These are phyloP conservation scores for Golubevia pallescens DNA, from an alignment of 1,284 basidiomycete species.

Conservation along the genomic window DNA sequence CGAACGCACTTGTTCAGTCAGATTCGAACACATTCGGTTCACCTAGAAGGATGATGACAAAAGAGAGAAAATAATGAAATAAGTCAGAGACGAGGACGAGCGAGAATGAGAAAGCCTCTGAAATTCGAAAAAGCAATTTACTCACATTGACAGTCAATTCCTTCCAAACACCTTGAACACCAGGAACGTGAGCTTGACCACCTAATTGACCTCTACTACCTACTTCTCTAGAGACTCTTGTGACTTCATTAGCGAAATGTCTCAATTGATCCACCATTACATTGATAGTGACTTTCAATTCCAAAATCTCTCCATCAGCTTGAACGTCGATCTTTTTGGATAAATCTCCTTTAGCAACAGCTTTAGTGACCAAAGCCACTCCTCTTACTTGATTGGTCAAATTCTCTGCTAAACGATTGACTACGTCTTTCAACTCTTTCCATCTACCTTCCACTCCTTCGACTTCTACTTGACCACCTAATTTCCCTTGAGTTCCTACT, in stretches of 20 bases:
- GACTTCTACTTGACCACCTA: slow-evolving; percentile 63
- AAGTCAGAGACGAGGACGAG: not conserved
- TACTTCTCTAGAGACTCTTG: slow-evolving; percentile 76
- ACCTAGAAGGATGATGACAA: slow-evolving; percentile 68
- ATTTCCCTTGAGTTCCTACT: slow-evolving; percentile 74
- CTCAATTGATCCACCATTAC: slow-evolving; percentile 90
- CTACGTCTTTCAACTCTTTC: slow-evolving; percentile 65
- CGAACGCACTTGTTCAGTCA: slow-evolving; percentile 90
- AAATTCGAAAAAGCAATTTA: slow-evolving; percentile 5
- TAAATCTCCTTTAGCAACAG: slow-evolving; percentile 92
- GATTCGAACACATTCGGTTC: slow-evolving; percentile 88
- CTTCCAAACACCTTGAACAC: slow-evolving; percentile 64
- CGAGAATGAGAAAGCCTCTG: slow-evolving; percentile 2
- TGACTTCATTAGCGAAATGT: slow-evolving; percentile 92
- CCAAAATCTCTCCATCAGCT: slow-evolving; percentile 92
- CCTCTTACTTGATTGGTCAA: slow-evolving; percentile 92
- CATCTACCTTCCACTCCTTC: slow-evolving; percentile 64
- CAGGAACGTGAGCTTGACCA: slow-evolving; percentile 63
- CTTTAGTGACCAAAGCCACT: slow-evolving; percentile 96
- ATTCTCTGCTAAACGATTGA: slow-evolving; percentile 63
- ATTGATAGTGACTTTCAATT: slow-evolving; percentile 97
- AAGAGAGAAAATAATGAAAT: not conserved
- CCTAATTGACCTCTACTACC: slow-evolving; percentile 49
- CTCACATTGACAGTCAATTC: slow-evolving; percentile 57
- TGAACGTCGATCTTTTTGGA: slow-evolving; percentile 96